These are phyloP conservation scores for Paraurostyla sp. DNA, from an alignment of 73 alveolate species.

Conservation along the genomic window DNA sequence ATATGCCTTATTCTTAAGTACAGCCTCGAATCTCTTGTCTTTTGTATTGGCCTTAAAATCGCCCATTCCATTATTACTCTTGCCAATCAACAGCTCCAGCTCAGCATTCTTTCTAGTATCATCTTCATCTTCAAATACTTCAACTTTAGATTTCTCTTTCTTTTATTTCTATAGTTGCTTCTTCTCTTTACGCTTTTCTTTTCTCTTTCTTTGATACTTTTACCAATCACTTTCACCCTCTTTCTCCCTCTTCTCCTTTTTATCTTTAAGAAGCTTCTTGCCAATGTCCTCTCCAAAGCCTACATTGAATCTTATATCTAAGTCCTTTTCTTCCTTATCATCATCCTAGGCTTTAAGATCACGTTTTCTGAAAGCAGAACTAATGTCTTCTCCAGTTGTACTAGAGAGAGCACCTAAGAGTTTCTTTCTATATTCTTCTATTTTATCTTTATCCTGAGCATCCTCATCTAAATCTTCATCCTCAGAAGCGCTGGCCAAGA, in stretches of 20 bases:
- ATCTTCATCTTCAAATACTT: constrained; percentile 75
- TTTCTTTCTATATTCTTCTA: constrained; percentile 74
- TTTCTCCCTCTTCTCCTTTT: constrained; percentile 70
- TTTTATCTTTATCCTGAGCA: constrained; percentile 79
- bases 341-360: constrained; percentile 76
- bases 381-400: neutral
- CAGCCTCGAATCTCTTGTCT: constrained; percentile 69
- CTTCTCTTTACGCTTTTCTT: constrained; percentile 88
- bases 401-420: constrained; percentile 43
- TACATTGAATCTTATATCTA: constrained; percentile 82
- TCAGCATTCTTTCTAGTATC: constrained; percentile 31
- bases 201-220: constrained; percentile 80
- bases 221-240: constrained; percentile 88
- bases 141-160: constrained; percentile 79
- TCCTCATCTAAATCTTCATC: constrained; percentile 87
- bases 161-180: constrained; percentile 85
- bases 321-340: constrained; percentile 77
- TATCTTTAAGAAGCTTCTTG: constrained; percentile 60
- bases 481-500: constrained; percentile 78
- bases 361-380: constrained; percentile 71
- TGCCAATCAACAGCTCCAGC: constrained; percentile 17
- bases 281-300: constrained; percentile 83
- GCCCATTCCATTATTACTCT: constrained; percentile 10
- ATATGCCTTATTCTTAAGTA: constrained; percentile 81
- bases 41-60: constrained; percentile 39